Evolutionary conservation across 768 basidiomycete genomes (phyloP).

Genomic region (Phanerochaete carnosa): DNA sequence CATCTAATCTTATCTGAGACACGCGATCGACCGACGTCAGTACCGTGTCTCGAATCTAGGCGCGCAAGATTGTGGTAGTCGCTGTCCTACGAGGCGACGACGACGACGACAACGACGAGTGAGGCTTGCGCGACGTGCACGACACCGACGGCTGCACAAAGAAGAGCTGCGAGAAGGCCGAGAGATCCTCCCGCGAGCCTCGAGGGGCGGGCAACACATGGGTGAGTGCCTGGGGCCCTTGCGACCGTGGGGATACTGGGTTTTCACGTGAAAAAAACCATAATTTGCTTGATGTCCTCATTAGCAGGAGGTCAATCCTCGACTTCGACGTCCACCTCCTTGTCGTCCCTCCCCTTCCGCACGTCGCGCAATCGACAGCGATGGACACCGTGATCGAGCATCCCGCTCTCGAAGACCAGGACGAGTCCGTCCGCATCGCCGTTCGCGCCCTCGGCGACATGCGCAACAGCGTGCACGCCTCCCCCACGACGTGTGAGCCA

Average conservation of each 20-base stretch:
- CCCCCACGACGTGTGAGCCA: slow-evolving; percentile 24
- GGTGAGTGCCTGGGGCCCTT: not conserved
- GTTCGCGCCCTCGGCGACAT: slow-evolving; percentile 75
- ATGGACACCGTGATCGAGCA: slow-evolving; percentile 12
- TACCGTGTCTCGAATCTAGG: not conserved
- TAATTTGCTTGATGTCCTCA: not conserved
- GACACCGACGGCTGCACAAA: not conserved
- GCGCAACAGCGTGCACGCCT: slow-evolving; percentile 45
- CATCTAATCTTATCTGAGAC: no score
- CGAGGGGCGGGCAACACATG: not conserved
- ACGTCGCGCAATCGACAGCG: slow-evolving; percentile 1
- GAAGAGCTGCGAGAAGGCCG: not conserved
- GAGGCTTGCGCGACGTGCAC: not conserved
- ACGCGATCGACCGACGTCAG: not conserved
- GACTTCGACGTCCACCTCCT: not conserved
- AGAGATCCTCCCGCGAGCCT: not conserved
- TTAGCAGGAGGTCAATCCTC: not conserved
- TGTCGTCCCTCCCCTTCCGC: not conserved
- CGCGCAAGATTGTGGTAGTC: not conserved
- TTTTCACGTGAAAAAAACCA: slow-evolving; percentile 6
- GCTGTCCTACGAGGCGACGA: no score
- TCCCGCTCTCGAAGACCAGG: slow-evolving; percentile 46
- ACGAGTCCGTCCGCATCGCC: slow-evolving; percentile 79
- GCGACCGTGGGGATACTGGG: not conserved
- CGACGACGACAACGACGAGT: not conserved